Percentiles rank a stretch among this genome's conserved stretches.
Evolutionary conservation across 257 asterid species (phyloP).

Genomic region (Haberlea rhodopensis): DNA sequence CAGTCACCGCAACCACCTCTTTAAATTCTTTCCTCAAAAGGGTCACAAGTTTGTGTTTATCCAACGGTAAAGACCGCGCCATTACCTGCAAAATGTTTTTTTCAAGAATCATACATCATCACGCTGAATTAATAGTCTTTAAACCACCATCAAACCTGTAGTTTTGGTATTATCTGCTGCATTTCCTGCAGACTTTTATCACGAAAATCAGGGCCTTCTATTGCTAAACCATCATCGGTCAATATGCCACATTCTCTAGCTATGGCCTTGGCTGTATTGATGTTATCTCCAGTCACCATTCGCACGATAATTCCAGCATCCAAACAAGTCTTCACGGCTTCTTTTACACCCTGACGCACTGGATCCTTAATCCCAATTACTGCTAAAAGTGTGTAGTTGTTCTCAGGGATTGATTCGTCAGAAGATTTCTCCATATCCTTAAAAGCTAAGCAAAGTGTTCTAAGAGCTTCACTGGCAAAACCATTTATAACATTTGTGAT

Average conservation of each 20-base stretch:
- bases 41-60: conserved; percentile 69
- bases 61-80: conserved; percentile 72
- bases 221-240: conserved; percentile 63
- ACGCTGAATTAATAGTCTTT: not conserved
- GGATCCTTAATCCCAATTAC: conserved; percentile 78
- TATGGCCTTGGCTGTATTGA: conserved; percentile 78
- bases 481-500: conserved; percentile 41
- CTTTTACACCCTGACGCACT: conserved; percentile 71
- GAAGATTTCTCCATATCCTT: conserved; percentile 38
- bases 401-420: conserved; percentile 46
- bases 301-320: conserved; percentile 70
- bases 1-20: conserved; percentile 72
- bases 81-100: conserved; percentile 44
- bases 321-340: conserved; percentile 70
- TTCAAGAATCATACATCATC: not conserved
- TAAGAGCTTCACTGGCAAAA: conserved; percentile 62
- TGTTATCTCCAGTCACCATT: conserved; percentile 89
- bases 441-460: conserved; percentile 72
- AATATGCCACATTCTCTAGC: conserved; percentile 82
- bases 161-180: conserved; percentile 55
- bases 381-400: conserved; percentile 57
- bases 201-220: conserved; percentile 72
- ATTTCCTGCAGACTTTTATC: conserved; percentile 52
- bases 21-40: conserved; percentile 53
- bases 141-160: conserved; percentile 49